Percentiles rank a stretch among this genome's conserved stretches.
phyloP scores from a whole-genome alignment of 2,329 filamentous ascomycete genomes.

The Fusarium brachygibbosum region DNA sequence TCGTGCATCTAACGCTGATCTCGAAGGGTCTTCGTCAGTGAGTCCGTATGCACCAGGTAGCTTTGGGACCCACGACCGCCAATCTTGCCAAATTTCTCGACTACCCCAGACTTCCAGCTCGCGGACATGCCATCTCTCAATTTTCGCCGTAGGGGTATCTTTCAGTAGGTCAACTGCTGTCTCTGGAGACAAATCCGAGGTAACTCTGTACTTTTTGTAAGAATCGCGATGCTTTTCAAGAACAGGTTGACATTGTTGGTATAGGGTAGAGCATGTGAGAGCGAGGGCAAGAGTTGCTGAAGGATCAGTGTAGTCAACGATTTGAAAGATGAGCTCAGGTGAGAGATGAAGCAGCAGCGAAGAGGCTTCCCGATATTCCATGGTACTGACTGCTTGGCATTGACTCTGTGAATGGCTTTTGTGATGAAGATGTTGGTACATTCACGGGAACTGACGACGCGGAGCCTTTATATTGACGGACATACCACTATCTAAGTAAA shows the following conservation, averaged over 20 bases:
- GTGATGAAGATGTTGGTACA: too few relatives aligned
- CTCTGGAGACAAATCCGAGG: slow-evolving; percentile 13
- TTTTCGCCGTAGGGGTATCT: accelerated
- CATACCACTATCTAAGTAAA: too few relatives aligned
- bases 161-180: slow-evolving; percentile 1
- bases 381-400: neutral
- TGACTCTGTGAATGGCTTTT: too few relatives aligned
- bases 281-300: slow-evolving; percentile 11
- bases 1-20: neutral
- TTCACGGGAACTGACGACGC: too few relatives aligned
- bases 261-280: slow-evolving; percentile 23
- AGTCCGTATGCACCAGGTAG: neutral
- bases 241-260: neutral
- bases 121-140: slow-evolving; percentile 32
- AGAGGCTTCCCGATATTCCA: neutral
- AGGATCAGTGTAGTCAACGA: neutral
- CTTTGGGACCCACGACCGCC: slow-evolving; percentile 15
- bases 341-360: slow-evolving; percentile 10
- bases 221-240: slow-evolving; percentile 22
- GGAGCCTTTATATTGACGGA: too few relatives aligned
- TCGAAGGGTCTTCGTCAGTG: neutral
- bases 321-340: slow-evolving; percentile 14
- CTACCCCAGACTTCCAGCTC: slow-evolving; percentile 40
- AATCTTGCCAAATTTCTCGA: slow-evolving; percentile 25
- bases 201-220: neutral